phyloP scores from a whole-genome alignment of 345 rosid genomes.

The Euclidium syriacum region DNA sequence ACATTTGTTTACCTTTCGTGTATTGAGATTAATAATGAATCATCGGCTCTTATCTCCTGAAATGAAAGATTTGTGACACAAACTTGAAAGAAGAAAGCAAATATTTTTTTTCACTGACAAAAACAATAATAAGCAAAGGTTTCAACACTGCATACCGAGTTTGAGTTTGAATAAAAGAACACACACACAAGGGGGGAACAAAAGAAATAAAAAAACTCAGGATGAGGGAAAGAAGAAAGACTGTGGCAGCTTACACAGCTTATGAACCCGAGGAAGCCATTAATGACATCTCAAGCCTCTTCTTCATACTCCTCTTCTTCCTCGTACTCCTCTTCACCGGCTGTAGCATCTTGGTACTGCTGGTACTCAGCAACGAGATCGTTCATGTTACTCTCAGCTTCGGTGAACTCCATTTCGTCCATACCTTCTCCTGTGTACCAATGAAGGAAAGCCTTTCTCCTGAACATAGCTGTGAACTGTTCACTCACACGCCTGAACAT shows the following conservation, averaged over 20 bases:
- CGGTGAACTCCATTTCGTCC: conserved; percentile 42
- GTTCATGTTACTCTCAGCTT: conserved; percentile 41
- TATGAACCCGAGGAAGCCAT: conserved; percentile 3
- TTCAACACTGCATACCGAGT: conserved; percentile 15
- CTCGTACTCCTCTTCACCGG: conserved; percentile 35
- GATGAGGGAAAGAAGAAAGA: conserved; percentile 6
- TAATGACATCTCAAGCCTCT: conserved; percentile 14
- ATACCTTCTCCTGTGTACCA: conserved; percentile 42
- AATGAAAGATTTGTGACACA: background rate
- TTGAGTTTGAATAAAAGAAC: conserved; percentile 21
- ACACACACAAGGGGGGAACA: conserved; percentile 7
- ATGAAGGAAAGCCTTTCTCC: conserved; percentile 44
- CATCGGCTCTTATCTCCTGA: too few relatives aligned
- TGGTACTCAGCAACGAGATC: conserved; percentile 42
- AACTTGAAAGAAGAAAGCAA: conserved; percentile 12
- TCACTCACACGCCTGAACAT: conserved; percentile 41
- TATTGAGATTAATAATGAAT: background rate
- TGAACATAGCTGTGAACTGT: conserved; percentile 41
- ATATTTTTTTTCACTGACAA: conserved; percentile 24
- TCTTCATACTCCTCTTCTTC: conserved; percentile 28
- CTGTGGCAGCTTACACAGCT: conserved; percentile 26
- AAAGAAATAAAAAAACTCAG: background rate
- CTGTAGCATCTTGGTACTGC: conserved; percentile 43
- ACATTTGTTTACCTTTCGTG: too few relatives aligned
- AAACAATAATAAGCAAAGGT: conserved; percentile 27